phyloP scores from a whole-genome alignment of 352 stramenopile species.

The Globisporangium solare region DNA sequence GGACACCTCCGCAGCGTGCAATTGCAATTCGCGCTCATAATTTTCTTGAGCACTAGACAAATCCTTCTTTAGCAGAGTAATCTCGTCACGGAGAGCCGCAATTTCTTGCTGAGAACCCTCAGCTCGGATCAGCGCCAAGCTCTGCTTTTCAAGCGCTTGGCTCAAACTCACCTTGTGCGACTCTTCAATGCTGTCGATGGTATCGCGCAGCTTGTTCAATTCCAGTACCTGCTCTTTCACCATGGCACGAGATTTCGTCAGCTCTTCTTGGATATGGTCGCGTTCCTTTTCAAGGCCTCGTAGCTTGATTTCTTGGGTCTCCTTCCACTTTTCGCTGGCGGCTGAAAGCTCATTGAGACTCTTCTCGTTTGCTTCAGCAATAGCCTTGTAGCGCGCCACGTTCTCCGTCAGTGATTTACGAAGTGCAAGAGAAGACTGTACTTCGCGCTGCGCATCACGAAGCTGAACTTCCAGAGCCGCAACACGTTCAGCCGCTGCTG shows the following conservation, averaged over 20 bases:
- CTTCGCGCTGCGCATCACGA: slow-evolving; percentile 49
- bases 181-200: slow-evolving; percentile 47
- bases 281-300: slow-evolving; percentile 36
- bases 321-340: slow-evolving; percentile 63
- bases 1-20: slow-evolving; percentile 62
- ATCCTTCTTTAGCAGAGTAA: slow-evolving; percentile 37
- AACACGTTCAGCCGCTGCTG: slow-evolving; percentile 53
- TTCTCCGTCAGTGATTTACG: slow-evolving; percentile 62
- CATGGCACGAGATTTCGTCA: slow-evolving; percentile 39
- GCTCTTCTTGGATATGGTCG: slow-evolving; percentile 31
- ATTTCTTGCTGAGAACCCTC: slow-evolving; percentile 42
- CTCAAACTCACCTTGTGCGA: slow-evolving; percentile 31
- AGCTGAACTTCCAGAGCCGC: slow-evolving; percentile 57
- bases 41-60: slow-evolving; percentile 55
- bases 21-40: slow-evolving; percentile 82
- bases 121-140: slow-evolving; percentile 39
- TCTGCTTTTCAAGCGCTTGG: slow-evolving; percentile 42
- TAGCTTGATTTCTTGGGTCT: slow-evolving; percentile 44
- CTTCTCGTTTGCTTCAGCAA: slow-evolving; percentile 75
- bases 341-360: slow-evolving; percentile 52
- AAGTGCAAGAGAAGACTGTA: slow-evolving; percentile 46
- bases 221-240: slow-evolving; percentile 58
- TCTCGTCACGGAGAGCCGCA: slow-evolving; percentile 38
- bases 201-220: slow-evolving; percentile 56
- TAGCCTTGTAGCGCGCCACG: slow-evolving; percentile 65